Conservation (phyloP, 2,329 filamentous ascomycete genomes). For the Cercospora sp. region DNA sequence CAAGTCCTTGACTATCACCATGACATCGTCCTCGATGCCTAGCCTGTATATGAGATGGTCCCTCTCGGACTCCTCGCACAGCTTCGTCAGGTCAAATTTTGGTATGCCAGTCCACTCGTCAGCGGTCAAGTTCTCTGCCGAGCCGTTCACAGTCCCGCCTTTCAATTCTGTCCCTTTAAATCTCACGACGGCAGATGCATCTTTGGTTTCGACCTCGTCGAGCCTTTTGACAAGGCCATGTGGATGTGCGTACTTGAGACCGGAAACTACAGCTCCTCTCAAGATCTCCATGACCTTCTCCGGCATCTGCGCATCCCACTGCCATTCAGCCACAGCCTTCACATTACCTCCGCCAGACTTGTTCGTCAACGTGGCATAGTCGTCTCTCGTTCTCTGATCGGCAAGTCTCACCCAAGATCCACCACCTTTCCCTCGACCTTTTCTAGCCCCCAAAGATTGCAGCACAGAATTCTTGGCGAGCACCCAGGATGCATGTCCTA, state of each 20-base stretch:
- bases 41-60: not conserved
- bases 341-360: constrained; percentile 1
- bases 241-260: constrained; percentile 39
- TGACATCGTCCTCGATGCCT: not conserved
- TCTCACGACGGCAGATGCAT: not conserved
- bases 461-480: constrained; percentile 22
- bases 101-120: not conserved
- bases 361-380: constrained; percentile 6
- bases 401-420: constrained; percentile 14
- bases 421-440: not conserved
- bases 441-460: constrained; percentile 26
- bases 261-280: constrained; percentile 50
- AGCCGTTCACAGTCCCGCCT: not conserved
- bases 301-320: constrained; percentile 56
- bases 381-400: constrained; percentile 3
- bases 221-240: not conserved
- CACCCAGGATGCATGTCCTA: constrained; percentile 25
- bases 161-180: not conserved
- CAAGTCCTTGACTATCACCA: not conserved
- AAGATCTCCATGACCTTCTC: constrained; percentile 54
- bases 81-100: constrained; percentile 8
- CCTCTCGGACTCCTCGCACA: not conserved
- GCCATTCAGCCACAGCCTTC: constrained; percentile 15
- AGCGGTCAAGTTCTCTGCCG: not conserved
- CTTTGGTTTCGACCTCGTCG: not conserved